Evolutionary conservation across 768 basidiomycete genomes (phyloP), one percentile per base, ranked within the genome.

Genomic region (Pleurotus cornucopiae): DNA sequence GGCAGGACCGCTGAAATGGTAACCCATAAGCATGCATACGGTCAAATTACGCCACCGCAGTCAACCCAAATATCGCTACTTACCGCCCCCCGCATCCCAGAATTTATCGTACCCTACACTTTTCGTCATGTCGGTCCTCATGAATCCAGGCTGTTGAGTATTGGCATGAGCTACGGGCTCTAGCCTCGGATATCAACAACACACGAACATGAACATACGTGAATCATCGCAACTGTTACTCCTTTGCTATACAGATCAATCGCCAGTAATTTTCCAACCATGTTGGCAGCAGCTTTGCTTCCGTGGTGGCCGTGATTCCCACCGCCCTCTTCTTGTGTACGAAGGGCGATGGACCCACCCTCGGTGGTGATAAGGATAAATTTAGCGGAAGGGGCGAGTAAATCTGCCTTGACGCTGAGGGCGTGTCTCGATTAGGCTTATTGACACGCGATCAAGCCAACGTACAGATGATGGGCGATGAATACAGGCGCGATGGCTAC

Each of bases 221-320:
- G 76, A 38, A 80, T 71, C 71, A 77, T 73, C 1, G 64, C 69
- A 9, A 78, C 72, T 0, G 70, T 65, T 12, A 79, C 61, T 2
- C 72, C 73, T 48, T 70, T 67, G 18, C 71, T 67, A 34, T 69
- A 62, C 12, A 80, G 56, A 57, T 79, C 76, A 44, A 68, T 66
- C 6, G 69, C 65, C 39, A 80, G 60, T 18, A 80, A 63, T 44
- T 71, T 71, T 2, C 76, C 77, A 7, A 75, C 68, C 78, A 80
- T 80, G 58, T 80, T 79, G 4, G 67, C 71, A 18, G 78, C 78
- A 1, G 72, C 75, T 64, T 80, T 80, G 55, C 69, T 73, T 1
- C 73, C 77, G 58, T 80, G 78, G 61, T 80, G 78, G 14, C 75
- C 77, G 57, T 73, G 78, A 63, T 77, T 80, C 11, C 76, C 75